Conservation (phyloP, 2,329 filamentous ascomycete genomes). For the Daldinia eschscholtzii region DNA sequence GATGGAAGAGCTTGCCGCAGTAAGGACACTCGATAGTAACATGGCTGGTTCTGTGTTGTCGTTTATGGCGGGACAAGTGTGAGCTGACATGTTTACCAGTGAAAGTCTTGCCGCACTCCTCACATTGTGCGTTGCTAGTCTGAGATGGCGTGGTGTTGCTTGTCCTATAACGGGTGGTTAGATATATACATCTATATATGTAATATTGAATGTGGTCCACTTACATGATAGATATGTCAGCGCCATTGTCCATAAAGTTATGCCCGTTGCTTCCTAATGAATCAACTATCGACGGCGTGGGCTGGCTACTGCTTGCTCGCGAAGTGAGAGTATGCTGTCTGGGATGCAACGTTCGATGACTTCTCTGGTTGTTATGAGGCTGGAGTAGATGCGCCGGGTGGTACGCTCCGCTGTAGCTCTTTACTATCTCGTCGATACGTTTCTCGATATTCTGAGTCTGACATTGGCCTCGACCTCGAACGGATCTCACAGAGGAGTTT, state of each 20-base stretch:
- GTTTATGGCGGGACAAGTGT: conserved; percentile 36
- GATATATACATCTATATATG: not conserved
- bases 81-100: conserved; percentile 24
- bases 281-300: conserved; percentile 9
- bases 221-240: conserved; percentile 13
- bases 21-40: conserved; percentile 11
- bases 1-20: conserved; percentile 27
- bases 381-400: conserved; percentile 23
- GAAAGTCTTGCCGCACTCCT: conserved; percentile 21
- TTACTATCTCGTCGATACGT: conserved; percentile 17
- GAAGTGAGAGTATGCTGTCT: conserved; percentile 8
- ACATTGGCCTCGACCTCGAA: not conserved
- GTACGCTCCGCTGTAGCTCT: conserved; percentile 19
- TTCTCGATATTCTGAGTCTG: not conserved
- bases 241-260: conserved; percentile 13
- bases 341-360: not conserved
- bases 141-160: conserved; percentile 22
- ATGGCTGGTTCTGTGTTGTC: conserved; percentile 11
- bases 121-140: conserved; percentile 13
- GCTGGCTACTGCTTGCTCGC: conserved; percentile 16
- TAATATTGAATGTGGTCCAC: conserved; percentile 10
- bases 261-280: conserved; percentile 15
- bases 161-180: conserved; percentile 22
- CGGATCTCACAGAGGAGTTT: not conserved
- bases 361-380: not conserved